These are phyloP conservation scores for Colletotrichum navitas DNA, from an alignment of 2,329 filamentous ascomycete genomes.

Conservation along the genomic window DNA sequence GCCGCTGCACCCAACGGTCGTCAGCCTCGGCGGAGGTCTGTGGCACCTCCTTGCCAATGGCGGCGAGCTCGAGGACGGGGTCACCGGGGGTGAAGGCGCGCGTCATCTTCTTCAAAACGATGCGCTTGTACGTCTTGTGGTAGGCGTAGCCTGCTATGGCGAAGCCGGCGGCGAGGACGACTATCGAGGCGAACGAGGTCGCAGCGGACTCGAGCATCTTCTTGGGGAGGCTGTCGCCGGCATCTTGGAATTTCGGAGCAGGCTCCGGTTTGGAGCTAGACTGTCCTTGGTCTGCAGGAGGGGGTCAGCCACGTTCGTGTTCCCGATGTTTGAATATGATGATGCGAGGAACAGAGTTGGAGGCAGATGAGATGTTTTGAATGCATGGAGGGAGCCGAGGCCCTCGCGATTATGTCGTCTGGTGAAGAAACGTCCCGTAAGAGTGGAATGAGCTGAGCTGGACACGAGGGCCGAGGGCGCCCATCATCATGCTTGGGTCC, in stretches of 20 bases:
- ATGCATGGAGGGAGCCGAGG: neutral
- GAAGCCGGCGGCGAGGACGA: constrained; percentile 76
- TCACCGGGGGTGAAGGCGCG: constrained; percentile 93
- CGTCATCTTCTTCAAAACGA: constrained; percentile 93
- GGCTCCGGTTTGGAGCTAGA: constrained; percentile 1
- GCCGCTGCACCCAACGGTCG: constrained; percentile 84
- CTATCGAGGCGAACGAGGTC: constrained; percentile 81
- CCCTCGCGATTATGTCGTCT: neutral
- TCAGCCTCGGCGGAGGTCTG: constrained; percentile 57
- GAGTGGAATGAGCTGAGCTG: neutral
- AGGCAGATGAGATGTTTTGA: neutral
- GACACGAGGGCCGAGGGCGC: neutral
- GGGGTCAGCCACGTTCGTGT: constrained; percentile 11
- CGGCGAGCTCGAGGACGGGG: constrained; percentile 85
- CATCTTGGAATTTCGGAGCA: constrained; percentile 26
- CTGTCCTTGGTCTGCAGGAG: constrained; percentile 21
- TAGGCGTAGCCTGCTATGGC: constrained; percentile 80
- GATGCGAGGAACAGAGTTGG: neutral
- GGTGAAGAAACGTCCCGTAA: neutral
- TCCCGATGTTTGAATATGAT: neutral
- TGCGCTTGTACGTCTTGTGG: constrained; percentile 87
- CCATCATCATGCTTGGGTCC: neutral
- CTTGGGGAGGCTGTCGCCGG: constrained; percentile 57
- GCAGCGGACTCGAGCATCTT: constrained; percentile 82
- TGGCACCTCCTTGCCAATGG: constrained; percentile 69